Conservation (phyloP, 106 monocot species). For the Acorus gramineus region DNA sequence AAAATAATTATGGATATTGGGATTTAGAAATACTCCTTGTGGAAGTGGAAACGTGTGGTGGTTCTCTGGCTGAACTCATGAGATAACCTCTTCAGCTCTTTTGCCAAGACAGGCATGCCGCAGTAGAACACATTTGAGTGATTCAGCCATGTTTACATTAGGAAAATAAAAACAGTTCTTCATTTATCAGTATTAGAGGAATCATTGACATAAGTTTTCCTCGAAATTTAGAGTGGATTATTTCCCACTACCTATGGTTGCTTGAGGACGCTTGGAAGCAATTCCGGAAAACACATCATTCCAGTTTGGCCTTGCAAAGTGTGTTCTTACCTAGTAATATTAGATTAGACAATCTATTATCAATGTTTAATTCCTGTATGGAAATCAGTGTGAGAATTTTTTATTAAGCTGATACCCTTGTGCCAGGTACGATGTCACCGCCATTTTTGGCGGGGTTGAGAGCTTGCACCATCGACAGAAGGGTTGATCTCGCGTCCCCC, state of each 20-base stretch:
- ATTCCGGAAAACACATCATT: slow-evolving; percentile 69
- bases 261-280: slow-evolving; percentile 49
- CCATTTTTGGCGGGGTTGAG: slow-evolving; percentile 84
- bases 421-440: slow-evolving; percentile 77
- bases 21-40: slow-evolving; percentile 80
- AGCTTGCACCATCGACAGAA: slow-evolving; percentile 86
- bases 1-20: background rate
- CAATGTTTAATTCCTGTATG: no score
- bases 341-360: no score
- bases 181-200: no score
- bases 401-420: slow-evolving; percentile 27
- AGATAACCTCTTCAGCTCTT: no score
- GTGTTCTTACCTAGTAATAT: slow-evolving; percentile 71
- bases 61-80: slow-evolving; percentile 65
- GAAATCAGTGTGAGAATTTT: no score
- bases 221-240: no score
- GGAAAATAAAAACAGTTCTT: background rate
- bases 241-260: slow-evolving; percentile 48
- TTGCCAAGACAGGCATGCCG: slow-evolving; percentile 50
- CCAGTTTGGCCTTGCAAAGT: slow-evolving; percentile 94
- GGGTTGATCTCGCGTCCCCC: slow-evolving; percentile 78
- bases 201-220: no score
- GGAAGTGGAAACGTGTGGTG: slow-evolving; percentile 77
- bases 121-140: slow-evolving; percentile 80
- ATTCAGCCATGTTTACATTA: background rate